These are phyloP conservation scores for Kwoniella shivajii DNA, from an alignment of 1,284 basidiomycete genomes.

Conservation along the genomic window DNA sequence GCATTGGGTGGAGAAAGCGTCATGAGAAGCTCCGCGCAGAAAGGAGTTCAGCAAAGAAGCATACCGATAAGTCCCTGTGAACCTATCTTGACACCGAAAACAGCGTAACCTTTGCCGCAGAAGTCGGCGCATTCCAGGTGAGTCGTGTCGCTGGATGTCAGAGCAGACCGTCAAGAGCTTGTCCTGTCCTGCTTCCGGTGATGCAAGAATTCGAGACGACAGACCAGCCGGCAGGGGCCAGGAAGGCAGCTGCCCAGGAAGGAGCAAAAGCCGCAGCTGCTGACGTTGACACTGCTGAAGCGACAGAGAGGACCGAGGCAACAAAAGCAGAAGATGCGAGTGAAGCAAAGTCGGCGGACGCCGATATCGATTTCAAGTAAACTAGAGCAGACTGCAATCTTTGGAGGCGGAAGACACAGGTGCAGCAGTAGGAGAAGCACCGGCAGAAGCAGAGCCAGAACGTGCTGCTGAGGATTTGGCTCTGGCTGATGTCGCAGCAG, in stretches of 20 bases:
- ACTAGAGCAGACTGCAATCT: no score
- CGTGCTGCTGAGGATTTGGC: constrained; percentile 6
- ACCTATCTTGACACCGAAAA: constrained; percentile 32
- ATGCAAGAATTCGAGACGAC: constrained; percentile 21
- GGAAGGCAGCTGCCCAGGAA: constrained; percentile 2
- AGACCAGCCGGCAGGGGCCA: constrained; percentile 21
- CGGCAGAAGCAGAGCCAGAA: not conserved
- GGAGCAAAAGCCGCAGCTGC: not conserved
- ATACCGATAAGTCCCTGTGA: constrained; percentile 15
- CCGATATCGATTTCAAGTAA: no score
- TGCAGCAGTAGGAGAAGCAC: constrained; percentile 4
- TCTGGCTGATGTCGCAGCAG: not conserved
- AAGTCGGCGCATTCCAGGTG: constrained; percentile 26
- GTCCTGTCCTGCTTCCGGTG: constrained; percentile 24
- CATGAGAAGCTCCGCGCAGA: constrained; percentile 14
- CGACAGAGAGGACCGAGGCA: not conserved
- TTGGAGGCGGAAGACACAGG: not conserved
- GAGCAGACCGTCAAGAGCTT: constrained; percentile 26
- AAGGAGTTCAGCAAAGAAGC: not conserved
- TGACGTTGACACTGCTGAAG: constrained; percentile 5
- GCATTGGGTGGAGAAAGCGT: constrained; percentile 22
- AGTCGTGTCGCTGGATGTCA: constrained; percentile 27
- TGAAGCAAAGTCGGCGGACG: not conserved
- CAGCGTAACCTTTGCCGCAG: constrained; percentile 37
- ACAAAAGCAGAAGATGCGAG: not conserved